Percentiles rank a stretch among this genome's conserved stretches.
Evolutionary conservation across 2,329 filamentous ascomycete genomes (phyloP).

Genomic region (Stachybotrys elegans): DNA sequence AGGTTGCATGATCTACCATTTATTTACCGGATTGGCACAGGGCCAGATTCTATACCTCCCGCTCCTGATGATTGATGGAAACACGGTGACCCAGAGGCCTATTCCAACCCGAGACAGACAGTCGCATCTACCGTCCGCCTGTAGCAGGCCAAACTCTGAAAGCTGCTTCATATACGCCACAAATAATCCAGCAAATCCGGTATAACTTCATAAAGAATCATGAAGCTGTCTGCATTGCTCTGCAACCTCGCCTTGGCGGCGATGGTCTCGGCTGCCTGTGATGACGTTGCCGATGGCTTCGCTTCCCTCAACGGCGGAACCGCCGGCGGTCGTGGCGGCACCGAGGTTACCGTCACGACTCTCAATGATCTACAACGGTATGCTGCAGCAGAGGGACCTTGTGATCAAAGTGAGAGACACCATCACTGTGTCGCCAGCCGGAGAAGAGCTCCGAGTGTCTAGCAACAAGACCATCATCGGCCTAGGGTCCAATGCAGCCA

Average conservation of each 20-base stretch:
- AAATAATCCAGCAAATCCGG: no score
- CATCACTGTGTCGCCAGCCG: slow-evolving; percentile 10
- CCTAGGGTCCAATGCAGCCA: slow-evolving; percentile 9
- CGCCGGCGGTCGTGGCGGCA: slow-evolving; percentile 12
- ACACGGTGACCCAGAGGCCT: no score
- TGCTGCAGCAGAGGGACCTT: slow-evolving; percentile 9
- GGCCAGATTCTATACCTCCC: no score
- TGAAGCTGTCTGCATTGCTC: background rate
- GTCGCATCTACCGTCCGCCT: no score
- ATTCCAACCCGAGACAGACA: no score
- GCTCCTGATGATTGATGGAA: no score
- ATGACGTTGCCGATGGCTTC: slow-evolving; percentile 11
- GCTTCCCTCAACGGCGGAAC: slow-evolving; percentile 15
- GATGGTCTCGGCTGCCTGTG: background rate
- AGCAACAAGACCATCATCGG: slow-evolving; percentile 17
- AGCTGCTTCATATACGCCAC: no score
- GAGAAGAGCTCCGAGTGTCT: slow-evolving; percentile 12
- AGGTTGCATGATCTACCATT: no score
- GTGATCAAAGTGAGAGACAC: slow-evolving; percentile 14
- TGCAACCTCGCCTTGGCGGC: background rate
- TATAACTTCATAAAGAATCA: no score
- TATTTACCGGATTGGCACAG: no score
- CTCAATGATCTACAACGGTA: slow-evolving; percentile 14
- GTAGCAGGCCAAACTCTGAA: no score
- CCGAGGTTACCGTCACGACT: slow-evolving; percentile 11